Base-by-base conservation (phyloP, 768 basidiomycete genomes). In the Amanita inopinata region DNA sequence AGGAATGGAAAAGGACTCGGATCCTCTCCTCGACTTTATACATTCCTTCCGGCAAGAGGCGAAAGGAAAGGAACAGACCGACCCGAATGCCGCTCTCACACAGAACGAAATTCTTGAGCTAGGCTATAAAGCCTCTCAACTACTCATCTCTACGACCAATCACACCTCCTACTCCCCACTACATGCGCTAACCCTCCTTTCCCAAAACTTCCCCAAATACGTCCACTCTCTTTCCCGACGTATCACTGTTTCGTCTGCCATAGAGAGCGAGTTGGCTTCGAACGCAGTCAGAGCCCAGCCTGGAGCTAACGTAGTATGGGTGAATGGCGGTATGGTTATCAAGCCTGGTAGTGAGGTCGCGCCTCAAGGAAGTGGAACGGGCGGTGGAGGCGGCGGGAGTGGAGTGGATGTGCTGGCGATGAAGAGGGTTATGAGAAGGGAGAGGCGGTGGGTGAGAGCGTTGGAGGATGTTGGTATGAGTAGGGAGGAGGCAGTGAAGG, bases 141-240 rank as follows among this genome's bases (percentile, higher is more conserved):
- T 96, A 33, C 73, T 97, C 43, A 65, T 73, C 25, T 62, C 76
- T 20, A 27, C 33, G 9, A 35, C 43, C 8, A 2, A 24, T n/a
- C 31, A 4, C 11, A 8, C 18, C 1, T 80, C 88, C 14, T 42
- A 65, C 19, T 37, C 69, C 9, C 73, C 74, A 2, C 65, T 88
- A 15, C 50, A 58, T 8, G 71, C 74, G 0, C 70, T 96, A 25
- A 73, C 68, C 34, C 70, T 76, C 10, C 72, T 98, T 15, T 71
- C 86, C 0, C 86, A 92, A 53, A 82, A 93, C 59, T 94, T 97
- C 62, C 93, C 94, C 0, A 83, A 76, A 56, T 94, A 93, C 54
- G 80, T 81, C 1, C 70, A 78, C 0, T 66, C 80, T 2, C 66
- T 96, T 22, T 74, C 84, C 0, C 77, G 89, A 2, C 78, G 82